A percentile compares a stretch with the other conserved stretches of the same genome.
phyloP scores from a whole-genome alignment of 2,329 filamentous ascomycete genomes.

The Scytalidium sp. region DNA sequence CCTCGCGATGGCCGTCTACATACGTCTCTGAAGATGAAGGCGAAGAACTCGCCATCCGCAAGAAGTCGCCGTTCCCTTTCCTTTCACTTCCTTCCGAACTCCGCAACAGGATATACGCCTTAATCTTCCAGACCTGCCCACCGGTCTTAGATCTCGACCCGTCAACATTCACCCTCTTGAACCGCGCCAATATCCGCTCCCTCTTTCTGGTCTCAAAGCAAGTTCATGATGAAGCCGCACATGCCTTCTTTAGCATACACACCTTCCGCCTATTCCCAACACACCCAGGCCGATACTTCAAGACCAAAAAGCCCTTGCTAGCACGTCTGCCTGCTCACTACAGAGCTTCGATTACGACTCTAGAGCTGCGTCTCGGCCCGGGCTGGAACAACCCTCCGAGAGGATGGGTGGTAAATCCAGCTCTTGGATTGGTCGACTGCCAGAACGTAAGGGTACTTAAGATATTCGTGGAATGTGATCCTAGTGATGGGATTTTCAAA shows the following conservation, averaged over 20 bases:
- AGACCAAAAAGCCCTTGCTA: slow-evolving; percentile 69
- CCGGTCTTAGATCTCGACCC: slow-evolving; percentile 64
- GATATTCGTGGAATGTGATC: slow-evolving; percentile 71
- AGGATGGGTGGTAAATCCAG: slow-evolving; percentile 66
- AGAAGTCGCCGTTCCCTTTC: slow-evolving; percentile 54
- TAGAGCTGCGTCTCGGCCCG: slow-evolving; percentile 70
- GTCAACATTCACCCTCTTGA: slow-evolving; percentile 59
- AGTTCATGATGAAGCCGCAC: slow-evolving; percentile 60
- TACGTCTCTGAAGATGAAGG: slow-evolving; percentile 23
- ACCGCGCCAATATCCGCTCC: slow-evolving; percentile 48
- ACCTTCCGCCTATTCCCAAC: slow-evolving; percentile 66
- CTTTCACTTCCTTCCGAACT: slow-evolving; percentile 67
- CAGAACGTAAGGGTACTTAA: slow-evolving; percentile 55
- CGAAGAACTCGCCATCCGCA: slow-evolving; percentile 6
- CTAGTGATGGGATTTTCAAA: slow-evolving; percentile 63
- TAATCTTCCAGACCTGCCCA: slow-evolving; percentile 53
- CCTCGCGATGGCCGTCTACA: slow-evolving; percentile 18
- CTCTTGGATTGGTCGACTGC: slow-evolving; percentile 63
- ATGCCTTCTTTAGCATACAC: slow-evolving; percentile 62
- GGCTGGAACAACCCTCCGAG: slow-evolving; percentile 69
- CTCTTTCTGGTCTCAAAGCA: slow-evolving; percentile 60
- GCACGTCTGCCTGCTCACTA: slow-evolving; percentile 61
- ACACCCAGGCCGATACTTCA: slow-evolving; percentile 63
- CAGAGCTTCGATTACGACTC: slow-evolving; percentile 55
- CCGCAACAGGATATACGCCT: slow-evolving; percentile 64